Conservation (phyloP, 1,284 basidiomycete genomes). For the Ceratorhiza oryzae-sativae region DNA sequence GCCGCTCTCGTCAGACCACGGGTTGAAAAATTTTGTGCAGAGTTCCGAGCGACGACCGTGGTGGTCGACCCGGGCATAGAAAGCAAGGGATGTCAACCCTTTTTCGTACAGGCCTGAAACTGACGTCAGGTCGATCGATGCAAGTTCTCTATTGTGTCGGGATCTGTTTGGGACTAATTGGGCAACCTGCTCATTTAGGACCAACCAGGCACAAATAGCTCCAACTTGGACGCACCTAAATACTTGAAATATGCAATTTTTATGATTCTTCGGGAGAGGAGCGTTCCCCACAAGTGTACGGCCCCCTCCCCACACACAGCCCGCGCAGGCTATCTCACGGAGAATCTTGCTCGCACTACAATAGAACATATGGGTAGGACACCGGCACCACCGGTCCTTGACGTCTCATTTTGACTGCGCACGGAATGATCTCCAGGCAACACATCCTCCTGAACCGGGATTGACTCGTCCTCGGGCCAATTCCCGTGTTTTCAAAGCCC, state of each 20-base stretch:
- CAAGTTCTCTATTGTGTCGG: slow-evolving; percentile 34
- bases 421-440: slow-evolving; percentile 21
- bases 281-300: neutral
- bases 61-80: neutral
- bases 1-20: neutral
- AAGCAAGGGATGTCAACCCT: neutral
- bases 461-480: slow-evolving; percentile 4
- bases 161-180: slow-evolving; percentile 22
- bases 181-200: neutral
- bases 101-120: neutral
- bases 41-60: neutral
- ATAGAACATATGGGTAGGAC: slow-evolving; percentile 5
- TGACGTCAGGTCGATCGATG: slow-evolving; percentile 18
- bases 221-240: slow-evolving; percentile 14
- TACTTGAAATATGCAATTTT: slow-evolving; percentile 1
- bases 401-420: slow-evolving; percentile 4
- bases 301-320: neutral
- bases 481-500: slow-evolving; percentile 7
- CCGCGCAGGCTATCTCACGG: slow-evolving; percentile 8
- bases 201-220: slow-evolving; percentile 12
- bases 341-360: slow-evolving; percentile 4
- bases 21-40: neutral
- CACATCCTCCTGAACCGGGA: neutral
- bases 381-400: neutral
- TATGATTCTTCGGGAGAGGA: neutral